Conservation (phyloP, 2,329 filamentous ascomycete genomes). For the Leptodontidium sp. region DNA sequence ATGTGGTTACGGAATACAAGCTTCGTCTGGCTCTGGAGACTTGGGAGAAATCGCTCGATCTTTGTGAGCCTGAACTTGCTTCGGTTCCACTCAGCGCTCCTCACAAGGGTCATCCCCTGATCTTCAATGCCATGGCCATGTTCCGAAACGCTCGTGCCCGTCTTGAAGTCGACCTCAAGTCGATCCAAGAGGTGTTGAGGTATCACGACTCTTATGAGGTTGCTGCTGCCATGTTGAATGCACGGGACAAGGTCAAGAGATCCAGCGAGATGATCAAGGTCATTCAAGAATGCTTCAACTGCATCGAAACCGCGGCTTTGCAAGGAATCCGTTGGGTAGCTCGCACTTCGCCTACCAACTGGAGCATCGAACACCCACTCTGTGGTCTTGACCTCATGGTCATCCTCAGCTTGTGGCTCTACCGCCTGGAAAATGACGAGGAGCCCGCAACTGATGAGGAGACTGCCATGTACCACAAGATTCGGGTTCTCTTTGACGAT, state of each 20-base stretch:
- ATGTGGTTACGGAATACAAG: constrained; percentile 98
- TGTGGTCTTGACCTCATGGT: constrained; percentile 98
- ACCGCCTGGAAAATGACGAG: constrained; percentile 98
- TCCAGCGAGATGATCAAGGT: constrained; percentile 98
- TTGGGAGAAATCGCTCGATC: constrained; percentile 96
- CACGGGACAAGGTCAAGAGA: constrained; percentile 91
- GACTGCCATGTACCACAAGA: constrained; percentile 88
- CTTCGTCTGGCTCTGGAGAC: constrained; percentile 93
- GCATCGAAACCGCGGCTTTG: constrained; percentile 92
- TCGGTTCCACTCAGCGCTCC: constrained; percentile 90
- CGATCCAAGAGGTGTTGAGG: constrained; percentile 89
- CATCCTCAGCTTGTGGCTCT: constrained; percentile 96
- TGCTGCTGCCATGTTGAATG: constrained; percentile 93
- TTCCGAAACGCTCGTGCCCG: constrained; percentile 93
- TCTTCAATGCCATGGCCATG: constrained; percentile 98
- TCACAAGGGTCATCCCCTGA: constrained; percentile 93
- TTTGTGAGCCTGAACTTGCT: constrained; percentile 90
- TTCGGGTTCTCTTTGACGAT: constrained; percentile 89
- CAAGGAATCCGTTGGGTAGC: constrained; percentile 98
- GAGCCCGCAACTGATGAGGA: constrained; percentile 88
- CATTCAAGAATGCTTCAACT: constrained; percentile 96
- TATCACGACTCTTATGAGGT: constrained; percentile 99
- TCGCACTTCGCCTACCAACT: constrained; percentile 96
- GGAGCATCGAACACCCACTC: constrained; percentile 97
- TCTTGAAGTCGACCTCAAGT: constrained; percentile 93